Base-by-base conservation (phyloP, 768 basidiomycete species). In the Agaricus subrufescens region DNA sequence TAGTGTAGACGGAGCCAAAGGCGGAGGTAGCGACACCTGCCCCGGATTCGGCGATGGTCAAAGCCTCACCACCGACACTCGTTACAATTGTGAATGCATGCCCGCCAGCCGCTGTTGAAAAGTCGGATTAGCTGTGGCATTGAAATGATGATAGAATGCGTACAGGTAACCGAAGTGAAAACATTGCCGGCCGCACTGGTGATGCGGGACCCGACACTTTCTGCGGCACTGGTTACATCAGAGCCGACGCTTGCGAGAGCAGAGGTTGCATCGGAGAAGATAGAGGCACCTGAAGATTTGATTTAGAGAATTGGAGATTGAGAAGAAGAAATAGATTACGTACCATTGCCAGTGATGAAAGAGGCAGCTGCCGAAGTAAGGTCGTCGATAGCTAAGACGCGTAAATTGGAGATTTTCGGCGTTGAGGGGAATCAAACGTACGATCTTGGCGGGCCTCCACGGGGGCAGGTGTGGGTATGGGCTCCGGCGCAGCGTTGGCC, bases 21-120 rank as follows among this genome's bases (percentile, higher is more conserved):
- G 74, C 76, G 19, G 79, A 75, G 29, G 83, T 85, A 7, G 69
- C 72, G 14, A 72, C 71, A 14, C 63, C 75, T 42, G 65, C 74
- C 5, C 72, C 76, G 2, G 70, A 69, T 3, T 59, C 65, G 27
- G 83, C 85, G 19, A 89, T 74, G 0, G 86, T 88, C 56, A 86
- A 68, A 1, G 77, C 86, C 44, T 74, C 61, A 10, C 85, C 86
- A 6, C 84, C 87, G 9, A 65, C 76, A 42, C 78, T 81, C 14
- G 82, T 84, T 29, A 88, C 68, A 19, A 87, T 65, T 12, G 82
- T 88, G 49, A 74, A 69, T 2, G 72, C 79, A 8, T 69, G 56
- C 12, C 80, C 85, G n/a, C 73, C 83, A 54, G 76, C 63, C 30
- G 84, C 87, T 88, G 56, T 29, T 47, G 57, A 34, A 15, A 30